phyloP scores from a whole-genome alignment of 768 basidiomycete species.

The Boletus sp. region DNA sequence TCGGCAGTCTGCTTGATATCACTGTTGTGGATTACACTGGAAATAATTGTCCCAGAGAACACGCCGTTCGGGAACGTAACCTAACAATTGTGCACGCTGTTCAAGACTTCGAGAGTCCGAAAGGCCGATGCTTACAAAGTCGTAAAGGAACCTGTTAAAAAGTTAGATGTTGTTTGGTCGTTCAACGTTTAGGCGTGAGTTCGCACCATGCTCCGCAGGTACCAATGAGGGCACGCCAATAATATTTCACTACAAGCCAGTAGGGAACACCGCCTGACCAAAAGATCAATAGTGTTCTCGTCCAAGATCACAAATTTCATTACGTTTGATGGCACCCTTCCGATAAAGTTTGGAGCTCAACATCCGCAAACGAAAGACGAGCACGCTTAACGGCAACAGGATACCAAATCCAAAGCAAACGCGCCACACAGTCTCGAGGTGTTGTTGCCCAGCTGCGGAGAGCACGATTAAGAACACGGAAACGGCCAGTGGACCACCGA shows the following conservation, averaged over 20 bases:
- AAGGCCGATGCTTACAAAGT: conserved; percentile 44
- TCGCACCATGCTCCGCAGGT: conserved; percentile 69
- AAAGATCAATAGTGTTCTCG: conserved; percentile 1
- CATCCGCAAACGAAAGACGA: conserved; percentile 74
- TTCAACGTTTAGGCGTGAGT: background rate
- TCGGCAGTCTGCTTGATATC: conserved; percentile 62
- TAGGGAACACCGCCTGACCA: conserved; percentile 57
- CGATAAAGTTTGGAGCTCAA: conserved; percentile 63
- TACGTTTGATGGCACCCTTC: conserved; percentile 64
- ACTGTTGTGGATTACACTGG: conserved; percentile 56
- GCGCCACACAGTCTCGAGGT: conserved; percentile 66
- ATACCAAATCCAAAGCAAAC: conserved; percentile 66
- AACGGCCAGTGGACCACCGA: conserved; percentile 66
- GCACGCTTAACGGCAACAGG: conserved; percentile 60
- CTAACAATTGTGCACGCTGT: conserved; percentile 27
- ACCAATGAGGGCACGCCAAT: conserved; percentile 69
- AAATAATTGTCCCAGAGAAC: conserved; percentile 66
- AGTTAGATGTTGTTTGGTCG: conserved; percentile 1
- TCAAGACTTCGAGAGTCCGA: background rate
- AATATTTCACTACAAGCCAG: conserved; percentile 52
- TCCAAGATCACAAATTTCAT: conserved; percentile 9
- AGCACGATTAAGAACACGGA: conserved; percentile 67
- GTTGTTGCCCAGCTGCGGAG: conserved; percentile 60
- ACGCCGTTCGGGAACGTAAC: conserved; percentile 74
- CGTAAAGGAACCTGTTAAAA: conserved; percentile 60